Percentiles rank a stretch among this genome's conserved stretches.
Conservation (phyloP, 306 rosid species). For the Dryas drummondii region DNA sequence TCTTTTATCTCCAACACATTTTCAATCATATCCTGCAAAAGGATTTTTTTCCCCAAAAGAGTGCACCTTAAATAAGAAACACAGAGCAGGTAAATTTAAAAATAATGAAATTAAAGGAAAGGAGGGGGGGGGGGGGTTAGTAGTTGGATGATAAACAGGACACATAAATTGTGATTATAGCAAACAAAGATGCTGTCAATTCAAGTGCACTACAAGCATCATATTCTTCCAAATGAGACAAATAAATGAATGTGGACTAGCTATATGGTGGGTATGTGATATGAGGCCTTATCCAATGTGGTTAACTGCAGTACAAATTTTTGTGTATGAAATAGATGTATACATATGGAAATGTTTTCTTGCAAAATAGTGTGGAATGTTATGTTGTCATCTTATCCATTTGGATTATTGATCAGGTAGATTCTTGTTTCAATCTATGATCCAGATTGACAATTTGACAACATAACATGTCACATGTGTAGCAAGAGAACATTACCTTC, state of each 20-base stretch:
- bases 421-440: background rate
- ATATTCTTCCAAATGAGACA: background rate
- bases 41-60: constrained; percentile 14
- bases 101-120: background rate
- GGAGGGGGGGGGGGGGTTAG: too few species aligned
- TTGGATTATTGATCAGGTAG: background rate
- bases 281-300: too few species aligned
- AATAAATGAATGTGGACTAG: background rate
- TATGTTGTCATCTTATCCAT: too few species aligned
- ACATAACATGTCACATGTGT: background rate
- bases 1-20: constrained; percentile 97
- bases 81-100: background rate
- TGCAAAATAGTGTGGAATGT: too few species aligned
- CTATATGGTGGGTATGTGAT: too few species aligned
- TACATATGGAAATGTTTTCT: too few species aligned
- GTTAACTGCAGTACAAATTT: too few species aligned
- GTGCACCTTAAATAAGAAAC: constrained; percentile 1
- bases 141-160: background rate
- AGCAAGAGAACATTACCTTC: background rate
- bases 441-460: background rate
- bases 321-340: too few species aligned
- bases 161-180: background rate
- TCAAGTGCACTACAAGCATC: background rate
- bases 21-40: constrained; percentile 92
- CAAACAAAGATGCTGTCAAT: background rate